Base-by-base conservation (phyloP, 768 basidiomycete genomes). In the Xerocomus brunneocitrinus region DNA sequence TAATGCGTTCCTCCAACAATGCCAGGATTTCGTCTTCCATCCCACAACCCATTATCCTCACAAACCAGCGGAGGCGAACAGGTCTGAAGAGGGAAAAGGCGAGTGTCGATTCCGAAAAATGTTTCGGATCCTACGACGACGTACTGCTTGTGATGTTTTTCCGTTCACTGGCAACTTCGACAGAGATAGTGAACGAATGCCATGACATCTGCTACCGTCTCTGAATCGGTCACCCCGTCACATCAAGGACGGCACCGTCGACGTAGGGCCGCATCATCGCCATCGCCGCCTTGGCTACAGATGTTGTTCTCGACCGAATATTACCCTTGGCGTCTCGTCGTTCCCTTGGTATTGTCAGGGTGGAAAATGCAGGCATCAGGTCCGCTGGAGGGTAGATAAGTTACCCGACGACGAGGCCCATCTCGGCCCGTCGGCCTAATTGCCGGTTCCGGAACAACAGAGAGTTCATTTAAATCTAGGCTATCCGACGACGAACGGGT, bases 401-500 rank as follows among this genome's bases (percentile, higher is more conserved):
- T 40, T 24, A 16, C 19, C 49, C 22, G 24, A 36, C 41, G n/a
- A 34, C 25, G 28, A 19, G 8, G 32, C 22, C 7, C 30, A 25
- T 31, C 0, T 48, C 31, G 36, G 47, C n/a, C 41, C 25, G 39
- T 19, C 38, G 5, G 39, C n/a, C 12, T 22, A 12, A 25, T 35
- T 16, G 10, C 38, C 38, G 5, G 30, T 36, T 41, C 46, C 44
- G 22, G 47, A 36, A 31, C 22, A 30, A 30, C 47, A 39, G 35
- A 24, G 36, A 38, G 34, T 19, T 8, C 30, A 22, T 19, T 39
- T 14, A 39, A 27, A 39, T 38, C 10, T 9, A 30, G 39, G 39
- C 50, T 53, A 59, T 62, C 31, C 32, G 47, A 32, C 46, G 44
- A 61, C 40, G 27, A 25, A 3, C 25, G n/a, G 19, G 24, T 30